Base-by-base conservation (phyloP, 2,329 filamentous ascomycete genomes). In the Pseudogymnoascus sp. region DNA sequence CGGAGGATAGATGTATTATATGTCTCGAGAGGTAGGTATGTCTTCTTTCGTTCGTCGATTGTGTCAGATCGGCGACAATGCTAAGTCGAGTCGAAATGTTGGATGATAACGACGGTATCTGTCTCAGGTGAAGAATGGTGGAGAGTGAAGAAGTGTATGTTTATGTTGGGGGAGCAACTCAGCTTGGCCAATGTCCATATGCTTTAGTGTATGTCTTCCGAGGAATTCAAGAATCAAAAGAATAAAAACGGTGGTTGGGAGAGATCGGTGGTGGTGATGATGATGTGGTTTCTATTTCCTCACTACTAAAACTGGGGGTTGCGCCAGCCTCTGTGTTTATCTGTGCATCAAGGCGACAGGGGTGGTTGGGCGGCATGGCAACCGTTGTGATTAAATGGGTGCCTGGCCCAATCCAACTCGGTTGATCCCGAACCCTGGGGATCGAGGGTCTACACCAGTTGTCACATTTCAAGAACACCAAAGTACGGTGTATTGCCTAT, bases 291-390 rank as follows among this genome's bases (percentile, higher is more conserved):
- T 55, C 45, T 55, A 55, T 18, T 55, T 55, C 45, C 45, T 55
- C 45, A 55, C 45, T 55, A 18, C 45, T 25, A 55, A 55, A 55
- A 55, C 45, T 55, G 27, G 45, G 45, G 45, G 45, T 55, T 55
- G 45, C 27, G 6, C 58, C 58, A 59, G 33, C 58, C 58, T 59
- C 33, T 36, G 33, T 59, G 58, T 59, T 59, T 55, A 55, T 55
- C 45, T 55, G 45, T 55, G 45, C 45, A 55, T 55, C 45, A 55
- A 33, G 45, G 45, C 45, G 45, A 55, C 45, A 55, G 45, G 45
- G 45, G 45, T 55, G 45, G 45, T 55, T 55, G 27, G 45, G 45
- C 45, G 45, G 45, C 45, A 55, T 55, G 45, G 45, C 45, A 55
- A 55, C 45, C 45, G 45, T 55, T 55, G 45, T 55, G 45, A 29